Conservation (phyloP, 2,329 filamentous ascomycete species). For the Aureobasidium vineae region DNA sequence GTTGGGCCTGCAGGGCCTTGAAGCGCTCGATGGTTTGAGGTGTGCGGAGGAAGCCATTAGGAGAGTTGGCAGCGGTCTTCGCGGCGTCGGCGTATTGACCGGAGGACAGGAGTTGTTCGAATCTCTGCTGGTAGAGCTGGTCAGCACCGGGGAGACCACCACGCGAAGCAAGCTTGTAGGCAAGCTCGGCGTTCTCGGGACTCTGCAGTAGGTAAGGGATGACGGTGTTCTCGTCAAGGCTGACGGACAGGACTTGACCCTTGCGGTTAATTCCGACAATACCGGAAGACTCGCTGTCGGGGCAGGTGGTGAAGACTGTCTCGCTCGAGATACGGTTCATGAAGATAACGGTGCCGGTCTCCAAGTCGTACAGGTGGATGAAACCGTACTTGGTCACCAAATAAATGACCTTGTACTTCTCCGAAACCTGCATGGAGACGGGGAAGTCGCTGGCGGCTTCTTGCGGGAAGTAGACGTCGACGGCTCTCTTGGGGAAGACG, state of each 20-base stretch:
- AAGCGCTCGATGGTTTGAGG: constrained; percentile 94
- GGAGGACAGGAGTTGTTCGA: constrained; percentile 77
- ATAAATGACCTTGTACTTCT: constrained; percentile 95
- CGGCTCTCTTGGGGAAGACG: constrained; percentile 88
- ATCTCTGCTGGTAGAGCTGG: constrained; percentile 86
- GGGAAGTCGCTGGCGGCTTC: constrained; percentile 98
- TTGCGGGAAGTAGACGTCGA: constrained; percentile 95
- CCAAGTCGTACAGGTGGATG: constrained; percentile 97
- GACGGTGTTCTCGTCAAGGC: constrained; percentile 85
- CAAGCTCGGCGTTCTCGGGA: constrained; percentile 87
- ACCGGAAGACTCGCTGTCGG: constrained; percentile 79
- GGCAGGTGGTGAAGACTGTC: constrained; percentile 93
- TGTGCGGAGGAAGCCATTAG: constrained; percentile 90
- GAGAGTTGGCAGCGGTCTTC: constrained; percentile 95
- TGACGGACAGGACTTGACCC: constrained; percentile 92
- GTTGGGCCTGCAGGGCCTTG: constrained; percentile 77
- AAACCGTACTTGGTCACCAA: constrained; percentile 99
- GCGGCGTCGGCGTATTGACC: constrained; percentile 86
- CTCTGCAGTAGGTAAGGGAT: constrained; percentile 96
- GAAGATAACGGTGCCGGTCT: constrained; percentile 93
- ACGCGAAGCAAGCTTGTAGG: constrained; percentile 93
- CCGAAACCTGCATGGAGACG: constrained; percentile 94
- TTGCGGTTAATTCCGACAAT: constrained; percentile 96
- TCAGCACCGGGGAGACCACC: constrained; percentile 93
- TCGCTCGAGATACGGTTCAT: constrained; percentile 99